These are phyloP conservation scores for Paecilomyces formosus DNA, from an alignment of 2,329 filamentous ascomycete species.

Conservation along the genomic window DNA sequence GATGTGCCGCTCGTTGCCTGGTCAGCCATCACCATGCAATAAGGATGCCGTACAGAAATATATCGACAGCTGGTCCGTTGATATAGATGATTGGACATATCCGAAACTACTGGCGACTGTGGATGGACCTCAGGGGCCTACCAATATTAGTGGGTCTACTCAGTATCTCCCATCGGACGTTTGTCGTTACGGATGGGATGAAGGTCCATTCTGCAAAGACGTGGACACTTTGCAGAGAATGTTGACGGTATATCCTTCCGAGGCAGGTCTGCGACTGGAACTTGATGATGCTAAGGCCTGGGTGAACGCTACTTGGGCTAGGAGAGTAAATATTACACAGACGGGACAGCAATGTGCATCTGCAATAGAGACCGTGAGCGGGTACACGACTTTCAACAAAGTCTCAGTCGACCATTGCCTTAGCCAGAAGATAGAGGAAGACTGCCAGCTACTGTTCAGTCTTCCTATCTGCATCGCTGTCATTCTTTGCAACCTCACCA, in stretches of 20 bases:
- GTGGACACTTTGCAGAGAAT: background rate
- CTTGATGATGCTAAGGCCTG: background rate
- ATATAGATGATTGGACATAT: background rate
- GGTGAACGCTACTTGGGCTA: background rate
- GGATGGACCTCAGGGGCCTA: background rate
- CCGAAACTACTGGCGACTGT: background rate
- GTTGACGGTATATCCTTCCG: background rate
- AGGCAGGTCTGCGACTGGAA: background rate
- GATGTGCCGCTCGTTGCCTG: background rate
- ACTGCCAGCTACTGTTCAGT: conserved; percentile 13
- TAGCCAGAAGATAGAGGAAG: conserved; percentile 10
- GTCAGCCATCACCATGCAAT: background rate
- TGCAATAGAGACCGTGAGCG: background rate
- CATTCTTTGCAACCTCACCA: conserved; percentile 17
- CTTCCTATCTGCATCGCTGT: conserved; percentile 13
- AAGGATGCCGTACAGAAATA: background rate
- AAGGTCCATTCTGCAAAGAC: background rate
- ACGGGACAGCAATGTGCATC: background rate
- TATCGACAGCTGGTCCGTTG: background rate
- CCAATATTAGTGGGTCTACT: background rate
- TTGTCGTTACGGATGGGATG: background rate
- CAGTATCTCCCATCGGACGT: background rate
- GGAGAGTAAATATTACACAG: background rate
- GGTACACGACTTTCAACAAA: background rate
- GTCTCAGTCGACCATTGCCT: conserved; percentile 13